Evolutionary conservation across 2,329 filamentous ascomycete species (phyloP).

Genomic region (Claviceps arundinis): DNA sequence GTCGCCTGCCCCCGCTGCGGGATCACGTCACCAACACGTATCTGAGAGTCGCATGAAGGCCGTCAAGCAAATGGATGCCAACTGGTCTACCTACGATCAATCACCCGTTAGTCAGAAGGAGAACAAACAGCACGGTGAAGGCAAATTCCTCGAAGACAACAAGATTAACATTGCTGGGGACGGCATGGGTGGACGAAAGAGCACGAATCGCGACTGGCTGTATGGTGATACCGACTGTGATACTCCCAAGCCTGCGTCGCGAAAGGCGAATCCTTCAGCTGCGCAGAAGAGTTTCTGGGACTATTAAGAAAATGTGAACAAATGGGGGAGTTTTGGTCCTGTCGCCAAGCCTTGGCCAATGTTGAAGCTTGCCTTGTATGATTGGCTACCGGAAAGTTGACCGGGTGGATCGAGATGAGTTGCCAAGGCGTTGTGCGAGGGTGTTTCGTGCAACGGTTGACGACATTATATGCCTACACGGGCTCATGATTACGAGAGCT

Average conservation of each 20-base stretch:
- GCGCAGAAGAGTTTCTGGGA: slow-evolving; percentile 31
- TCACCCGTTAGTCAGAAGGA: slow-evolving; percentile 41
- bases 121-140: slow-evolving; percentile 35
- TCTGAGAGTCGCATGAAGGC: slow-evolving; percentile 52
- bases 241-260: slow-evolving; percentile 19
- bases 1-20: slow-evolving; percentile 33
- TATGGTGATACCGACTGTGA: slow-evolving; percentile 39
- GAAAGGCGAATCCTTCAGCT: slow-evolving; percentile 18
- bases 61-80: slow-evolving; percentile 59
- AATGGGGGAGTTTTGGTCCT: neutral
- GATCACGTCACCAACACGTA: slow-evolving; percentile 29
- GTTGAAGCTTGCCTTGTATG: too few relatives aligned
- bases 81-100: slow-evolving; percentile 42
- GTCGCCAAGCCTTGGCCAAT: neutral
- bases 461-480: slow-evolving; percentile 8
- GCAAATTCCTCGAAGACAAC: slow-evolving; percentile 29
- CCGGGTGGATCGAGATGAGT: slow-evolving; percentile 4
- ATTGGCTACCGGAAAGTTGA: neutral
- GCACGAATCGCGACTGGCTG: slow-evolving; percentile 42
- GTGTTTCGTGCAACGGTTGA: slow-evolving; percentile 2
- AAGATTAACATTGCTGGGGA: slow-evolving; percentile 40
- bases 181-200: slow-evolving; percentile 52
- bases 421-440: slow-evolving; percentile 2
- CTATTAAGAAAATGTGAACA: slow-evolving; percentile 10
- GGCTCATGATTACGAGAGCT: slow-evolving; percentile 21